phyloP scores from a whole-genome alignment of 106 monocot species.

The Dendrobium officinale region DNA sequence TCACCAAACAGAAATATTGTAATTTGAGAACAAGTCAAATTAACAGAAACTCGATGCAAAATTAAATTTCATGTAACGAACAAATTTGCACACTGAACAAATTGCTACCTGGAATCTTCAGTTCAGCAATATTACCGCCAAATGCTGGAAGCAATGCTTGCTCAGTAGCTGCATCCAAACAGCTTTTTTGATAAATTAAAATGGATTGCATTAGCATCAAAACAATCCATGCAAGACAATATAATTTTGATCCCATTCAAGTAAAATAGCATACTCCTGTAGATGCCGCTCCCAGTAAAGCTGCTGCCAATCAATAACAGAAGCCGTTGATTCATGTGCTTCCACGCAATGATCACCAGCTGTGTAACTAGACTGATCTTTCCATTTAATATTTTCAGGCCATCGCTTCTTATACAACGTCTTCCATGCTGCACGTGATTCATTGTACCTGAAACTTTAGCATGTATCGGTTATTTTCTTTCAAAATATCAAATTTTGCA shows the following conservation, averaged over 20 bases:
- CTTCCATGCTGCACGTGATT: constrained; percentile 18
- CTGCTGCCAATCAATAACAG: constrained; percentile 19
- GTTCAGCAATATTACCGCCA: constrained; percentile 7
- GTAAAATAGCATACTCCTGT: constrained; percentile 15
- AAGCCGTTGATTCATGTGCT: constrained; percentile 2
- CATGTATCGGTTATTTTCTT: constrained; percentile 1
- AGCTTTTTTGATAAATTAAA: constrained; percentile 2
- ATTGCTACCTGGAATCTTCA: constrained; percentile 8
- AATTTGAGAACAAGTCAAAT: constrained; percentile 3
- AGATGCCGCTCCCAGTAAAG: constrained; percentile 26
- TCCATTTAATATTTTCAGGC: constrained; percentile 9
- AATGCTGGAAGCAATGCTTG: constrained; percentile 8
- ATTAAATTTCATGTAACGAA: neutral
- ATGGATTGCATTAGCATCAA: neutral
- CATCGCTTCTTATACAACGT: constrained; percentile 22
- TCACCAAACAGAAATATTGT: neutral
- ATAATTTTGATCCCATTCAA: neutral
- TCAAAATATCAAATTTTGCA: neutral
- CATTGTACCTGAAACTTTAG: constrained; percentile 10
- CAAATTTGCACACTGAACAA: neutral
- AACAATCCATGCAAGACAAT: neutral
- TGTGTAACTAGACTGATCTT: neutral
- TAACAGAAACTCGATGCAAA: neutral
- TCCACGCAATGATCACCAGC: neutral
- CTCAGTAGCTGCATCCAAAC: constrained; percentile 8